Conservation (phyloP, 805 yeast genomes). For the Lachancea sp. region DNA sequence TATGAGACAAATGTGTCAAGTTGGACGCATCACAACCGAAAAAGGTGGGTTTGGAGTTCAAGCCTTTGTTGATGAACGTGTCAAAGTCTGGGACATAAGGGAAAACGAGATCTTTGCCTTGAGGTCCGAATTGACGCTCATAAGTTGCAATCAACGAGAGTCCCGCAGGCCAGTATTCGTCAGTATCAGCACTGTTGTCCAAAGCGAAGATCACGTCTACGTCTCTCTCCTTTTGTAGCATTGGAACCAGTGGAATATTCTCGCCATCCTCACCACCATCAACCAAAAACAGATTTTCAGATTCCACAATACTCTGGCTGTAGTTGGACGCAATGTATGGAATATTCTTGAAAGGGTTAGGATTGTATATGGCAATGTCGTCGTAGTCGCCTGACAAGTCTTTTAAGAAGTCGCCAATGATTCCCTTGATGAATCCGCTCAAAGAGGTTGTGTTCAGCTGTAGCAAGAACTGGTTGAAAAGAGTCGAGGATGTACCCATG, state of each 20-base stretch:
- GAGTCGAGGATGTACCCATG: conserved; percentile 75
- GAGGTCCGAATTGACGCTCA: conserved; percentile 48
- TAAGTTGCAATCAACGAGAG: conserved; percentile 50
- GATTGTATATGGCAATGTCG: conserved; percentile 63
- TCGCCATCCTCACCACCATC: conserved; percentile 73
- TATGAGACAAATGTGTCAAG: conserved; percentile 45
- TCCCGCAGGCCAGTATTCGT: conserved; percentile 61
- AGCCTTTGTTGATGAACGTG: conserved; percentile 53
- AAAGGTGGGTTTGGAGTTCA: conserved; percentile 67
- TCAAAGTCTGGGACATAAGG: conserved; percentile 74
- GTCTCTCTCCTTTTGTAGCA: conserved; percentile 53
- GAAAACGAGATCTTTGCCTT: conserved; percentile 55
- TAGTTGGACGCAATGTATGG: conserved; percentile 30
- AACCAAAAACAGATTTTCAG: conserved; percentile 46
- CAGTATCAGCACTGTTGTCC: conserved; percentile 66
- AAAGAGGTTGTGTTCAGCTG: conserved; percentile 50
- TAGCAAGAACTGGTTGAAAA: conserved; percentile 65
- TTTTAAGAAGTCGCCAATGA: conserved; percentile 41
- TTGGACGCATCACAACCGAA: conserved; percentile 75
- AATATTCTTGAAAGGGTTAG: conserved; percentile 62
- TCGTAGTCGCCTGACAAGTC: conserved; percentile 46
- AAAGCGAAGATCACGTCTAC: conserved; percentile 60
- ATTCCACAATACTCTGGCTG: conserved; percentile 35
- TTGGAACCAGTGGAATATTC: conserved; percentile 57
- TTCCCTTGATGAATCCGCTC: conserved; percentile 40